Percentiles rank a stretch among this genome's conserved stretches.
These are phyloP conservation scores for Mycena polygramma DNA, from an alignment of 768 basidiomycete species.

Conservation along the genomic window DNA sequence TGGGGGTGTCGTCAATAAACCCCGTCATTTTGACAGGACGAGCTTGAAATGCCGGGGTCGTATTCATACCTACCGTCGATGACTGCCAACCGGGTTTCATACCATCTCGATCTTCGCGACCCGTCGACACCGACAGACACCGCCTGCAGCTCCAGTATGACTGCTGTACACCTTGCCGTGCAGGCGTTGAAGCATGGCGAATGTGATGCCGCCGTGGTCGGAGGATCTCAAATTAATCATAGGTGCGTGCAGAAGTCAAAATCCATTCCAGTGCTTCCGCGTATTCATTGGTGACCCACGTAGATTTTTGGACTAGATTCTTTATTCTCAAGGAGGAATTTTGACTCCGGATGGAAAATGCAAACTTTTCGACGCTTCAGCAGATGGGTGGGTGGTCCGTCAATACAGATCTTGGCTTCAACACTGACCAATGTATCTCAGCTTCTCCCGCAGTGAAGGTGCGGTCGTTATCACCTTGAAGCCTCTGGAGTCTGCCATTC, in stretches of 20 bases:
- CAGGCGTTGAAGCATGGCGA: constrained; percentile 51
- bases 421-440: constrained; percentile 20
- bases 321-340: constrained; percentile 37
- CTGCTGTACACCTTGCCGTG: constrained; percentile 55
- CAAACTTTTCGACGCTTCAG: constrained; percentile 50
- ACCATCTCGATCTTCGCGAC: constrained; percentile 40
- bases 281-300: too few species aligned
- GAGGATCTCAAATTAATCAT: constrained; percentile 47
- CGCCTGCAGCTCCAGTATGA: constrained; percentile 53
- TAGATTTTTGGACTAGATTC: constrained; percentile 41
- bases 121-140: constrained; percentile 57
- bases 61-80: constrained; percentile 41
- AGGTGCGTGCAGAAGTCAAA: constrained; percentile 32
- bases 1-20: too few species aligned
- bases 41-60: constrained; percentile 37
- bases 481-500: constrained; percentile 52
- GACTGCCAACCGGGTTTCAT: constrained; percentile 47
- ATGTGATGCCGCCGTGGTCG: constrained; percentile 54
- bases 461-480: constrained; percentile 56
- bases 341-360: constrained; percentile 50
- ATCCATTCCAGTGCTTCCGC: too few species aligned
- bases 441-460: constrained; percentile 57
- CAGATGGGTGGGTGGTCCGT: constrained; percentile 42
- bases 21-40: constrained; percentile 25
- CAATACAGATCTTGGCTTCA: too few species aligned